phyloP scores from a whole-genome alignment of 768 basidiomycete species.

The Suillus fuscotomentosus region DNA sequence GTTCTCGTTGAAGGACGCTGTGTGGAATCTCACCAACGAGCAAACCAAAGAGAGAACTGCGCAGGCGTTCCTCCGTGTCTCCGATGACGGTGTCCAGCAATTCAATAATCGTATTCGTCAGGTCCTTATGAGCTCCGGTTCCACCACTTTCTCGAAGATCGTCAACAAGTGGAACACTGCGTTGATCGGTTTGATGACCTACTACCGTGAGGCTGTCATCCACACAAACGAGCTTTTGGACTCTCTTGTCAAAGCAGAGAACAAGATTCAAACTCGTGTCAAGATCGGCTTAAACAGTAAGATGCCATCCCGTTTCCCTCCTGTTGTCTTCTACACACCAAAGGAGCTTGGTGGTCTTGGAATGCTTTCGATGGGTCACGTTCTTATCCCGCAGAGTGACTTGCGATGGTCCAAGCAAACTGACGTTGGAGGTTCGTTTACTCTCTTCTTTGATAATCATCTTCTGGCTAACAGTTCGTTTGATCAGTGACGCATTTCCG shows the following conservation, averaged over 20 bases:
- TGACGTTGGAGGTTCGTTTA: constrained; percentile 73
- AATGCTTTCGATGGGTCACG: constrained; percentile 99
- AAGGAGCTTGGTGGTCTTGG: constrained; percentile 98
- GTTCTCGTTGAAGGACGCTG: constrained; percentile 93
- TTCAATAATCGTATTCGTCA: constrained; percentile 98
- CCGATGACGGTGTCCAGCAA: constrained; percentile 93
- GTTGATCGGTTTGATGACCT: constrained; percentile 94
- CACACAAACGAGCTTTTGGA: constrained; percentile 97
- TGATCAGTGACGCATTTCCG: constrained; percentile 92
- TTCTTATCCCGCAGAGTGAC: constrained; percentile 97
- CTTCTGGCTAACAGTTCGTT: not conserved
- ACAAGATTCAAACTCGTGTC: constrained; percentile 99
- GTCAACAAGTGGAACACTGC: constrained; percentile 98
- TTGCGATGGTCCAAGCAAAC: constrained; percentile 98
- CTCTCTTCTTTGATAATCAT: not conserved
- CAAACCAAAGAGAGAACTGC: constrained; percentile 97
- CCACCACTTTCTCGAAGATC: constrained; percentile 98
- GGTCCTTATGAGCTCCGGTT: constrained; percentile 97
- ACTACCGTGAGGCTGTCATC: constrained; percentile 96
- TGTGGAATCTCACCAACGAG: constrained; percentile 97
- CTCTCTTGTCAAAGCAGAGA: constrained; percentile 96
- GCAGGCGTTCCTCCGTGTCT: constrained; percentile 96
- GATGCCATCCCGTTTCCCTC: constrained; percentile 99
- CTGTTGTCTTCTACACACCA: constrained; percentile 93
- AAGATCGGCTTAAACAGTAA: constrained; percentile 99